phyloP scores from a whole-genome alignment of 176 grass and related monocot genomes.

The Eleusine indica region DNA sequence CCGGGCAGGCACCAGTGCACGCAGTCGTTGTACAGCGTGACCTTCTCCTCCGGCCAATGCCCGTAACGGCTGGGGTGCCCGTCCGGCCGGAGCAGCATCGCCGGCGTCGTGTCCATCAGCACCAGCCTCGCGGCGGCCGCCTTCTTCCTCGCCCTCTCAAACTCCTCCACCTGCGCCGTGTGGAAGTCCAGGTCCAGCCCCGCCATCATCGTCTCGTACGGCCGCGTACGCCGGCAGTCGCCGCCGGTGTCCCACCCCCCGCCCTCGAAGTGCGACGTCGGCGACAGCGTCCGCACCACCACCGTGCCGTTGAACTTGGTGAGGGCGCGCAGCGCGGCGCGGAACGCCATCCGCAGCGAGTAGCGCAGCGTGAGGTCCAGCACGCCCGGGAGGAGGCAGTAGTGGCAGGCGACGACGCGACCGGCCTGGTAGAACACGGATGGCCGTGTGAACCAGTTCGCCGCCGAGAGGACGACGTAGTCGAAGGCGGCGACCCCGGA shows the following conservation, averaged over 20 bases:
- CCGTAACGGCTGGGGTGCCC: slow-evolving; percentile 70
- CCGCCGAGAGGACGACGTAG: slow-evolving; percentile 47
- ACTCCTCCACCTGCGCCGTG: slow-evolving; percentile 45
- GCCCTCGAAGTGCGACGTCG: slow-evolving; percentile 50
- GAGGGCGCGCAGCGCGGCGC: slow-evolving; percentile 14
- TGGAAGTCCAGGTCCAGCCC: slow-evolving; percentile 42
- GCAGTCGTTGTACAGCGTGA: slow-evolving; percentile 59
- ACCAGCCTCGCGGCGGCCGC: not conserved
- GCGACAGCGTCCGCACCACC: slow-evolving; percentile 45
- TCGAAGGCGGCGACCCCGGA: slow-evolving; percentile 18
- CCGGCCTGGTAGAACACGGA: slow-evolving; percentile 38
- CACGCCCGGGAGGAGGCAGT: slow-evolving; percentile 13
- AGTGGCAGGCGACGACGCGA: slow-evolving; percentile 38
- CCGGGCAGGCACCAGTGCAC: slow-evolving; percentile 64
- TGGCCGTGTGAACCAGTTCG: slow-evolving; percentile 43
- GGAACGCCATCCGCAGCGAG: slow-evolving; percentile 27
- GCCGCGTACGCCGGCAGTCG: slow-evolving; percentile 35
- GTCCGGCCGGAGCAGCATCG: slow-evolving; percentile 61
- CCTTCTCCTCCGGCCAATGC: slow-evolving; percentile 51
- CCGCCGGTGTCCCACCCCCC: slow-evolving; percentile 58
- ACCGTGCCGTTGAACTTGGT: not conserved
- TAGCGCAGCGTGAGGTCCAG: slow-evolving; percentile 37
- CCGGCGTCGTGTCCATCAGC: not conserved
- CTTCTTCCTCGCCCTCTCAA: not conserved
- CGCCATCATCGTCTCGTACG: slow-evolving; percentile 36